These are phyloP conservation scores for Diplodia seriata DNA, from an alignment of 2,329 filamentous ascomycete species.

Conservation along the genomic window DNA sequence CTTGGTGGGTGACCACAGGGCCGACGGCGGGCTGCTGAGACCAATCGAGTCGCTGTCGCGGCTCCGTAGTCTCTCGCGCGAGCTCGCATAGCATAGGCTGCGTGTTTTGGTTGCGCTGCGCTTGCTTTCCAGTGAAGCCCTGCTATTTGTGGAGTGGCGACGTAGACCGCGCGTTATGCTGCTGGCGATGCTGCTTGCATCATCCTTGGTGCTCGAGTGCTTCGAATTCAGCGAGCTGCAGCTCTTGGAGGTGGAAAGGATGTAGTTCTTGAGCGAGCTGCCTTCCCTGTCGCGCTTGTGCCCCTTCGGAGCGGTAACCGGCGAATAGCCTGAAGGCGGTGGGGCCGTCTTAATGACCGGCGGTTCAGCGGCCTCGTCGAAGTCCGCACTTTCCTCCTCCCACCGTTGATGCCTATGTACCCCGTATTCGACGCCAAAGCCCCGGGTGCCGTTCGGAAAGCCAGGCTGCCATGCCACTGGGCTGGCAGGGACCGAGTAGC, in stretches of 20 bases:
- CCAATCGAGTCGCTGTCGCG: slow-evolving; percentile 22
- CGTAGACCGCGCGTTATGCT: slow-evolving; percentile 48
- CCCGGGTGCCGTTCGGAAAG: slow-evolving; percentile 41
- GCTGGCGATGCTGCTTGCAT: slow-evolving; percentile 48
- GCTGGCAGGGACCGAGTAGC: slow-evolving; percentile 42
- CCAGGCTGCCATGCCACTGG: slow-evolving; percentile 34
- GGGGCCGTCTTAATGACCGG: slow-evolving; percentile 64
- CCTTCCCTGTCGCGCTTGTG: slow-evolving; percentile 50
- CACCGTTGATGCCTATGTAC: slow-evolving; percentile 63
- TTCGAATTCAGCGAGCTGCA: slow-evolving; percentile 46
- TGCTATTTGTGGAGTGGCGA: slow-evolving; percentile 42
- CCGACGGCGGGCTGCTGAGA: slow-evolving; percentile 14
- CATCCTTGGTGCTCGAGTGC: slow-evolving; percentile 38
- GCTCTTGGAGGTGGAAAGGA: slow-evolving; percentile 50
- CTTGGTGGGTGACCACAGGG: slow-evolving; percentile 27
- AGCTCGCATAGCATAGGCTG: slow-evolving; percentile 76
- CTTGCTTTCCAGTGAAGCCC: slow-evolving; percentile 43
- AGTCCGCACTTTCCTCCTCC: slow-evolving; percentile 51
- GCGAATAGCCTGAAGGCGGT: slow-evolving; percentile 72
- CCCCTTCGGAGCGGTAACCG: slow-evolving; percentile 69
- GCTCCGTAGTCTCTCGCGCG: slow-evolving; percentile 69
- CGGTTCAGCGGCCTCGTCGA: slow-evolving; percentile 65
- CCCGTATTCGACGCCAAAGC: slow-evolving; percentile 77
- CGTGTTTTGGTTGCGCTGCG: slow-evolving; percentile 52
- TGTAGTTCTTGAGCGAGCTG: slow-evolving; percentile 64